Evolutionary conservation across 805 yeast species (phyloP), one percentile per base, ranked within the genome.

Genomic region (Yamadazyma laniorum): DNA sequence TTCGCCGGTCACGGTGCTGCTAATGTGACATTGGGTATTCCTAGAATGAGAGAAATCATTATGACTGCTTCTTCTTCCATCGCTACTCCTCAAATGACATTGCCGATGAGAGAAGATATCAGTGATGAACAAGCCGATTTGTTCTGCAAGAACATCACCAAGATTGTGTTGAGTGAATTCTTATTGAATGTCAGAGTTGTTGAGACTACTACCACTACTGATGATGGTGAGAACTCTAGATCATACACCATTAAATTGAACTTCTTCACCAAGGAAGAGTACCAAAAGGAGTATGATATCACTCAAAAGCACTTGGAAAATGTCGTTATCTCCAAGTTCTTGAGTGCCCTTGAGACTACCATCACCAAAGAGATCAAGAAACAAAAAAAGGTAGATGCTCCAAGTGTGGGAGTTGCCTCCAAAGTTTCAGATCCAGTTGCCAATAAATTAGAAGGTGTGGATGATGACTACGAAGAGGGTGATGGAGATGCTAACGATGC

Each of bases 1-100:
- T 93, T 93, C 58, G 99, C 99, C 53, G 99, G 99, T 63, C 99
- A 95, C 70, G 99, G 99, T 80, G 99, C 99, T 42, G 99, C 99
- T 32, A 93, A 93, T 67, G 99, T 93, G 48, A 93, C 99, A 0
- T 75, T 93, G 55, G 99, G 99, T 85, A 93, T 93, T 59, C 99
- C 99, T 29, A 96, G 99, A 79, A 82, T 93, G 87, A 85, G 99
- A 79, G 99, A 93, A 77, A 93, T 93, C 64, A 89, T 93, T 61
- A 93, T 93, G 99, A 95, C 99, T 9, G 99, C 99, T 15, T 87
- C 96, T 43, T 80, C 96, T 16, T 68, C 85, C 33, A 93, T 93
- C 57, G 87, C 88, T 71, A 93, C 99, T n/a, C 99, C 99, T 31
- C 98, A 93, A 69, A 93, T 93, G 99, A 80, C 93, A 3, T 70